Percentiles rank a stretch among this genome's conserved stretches.
Conservation (phyloP, 306 rosid species). For the Begonia loranthoides region DNA sequence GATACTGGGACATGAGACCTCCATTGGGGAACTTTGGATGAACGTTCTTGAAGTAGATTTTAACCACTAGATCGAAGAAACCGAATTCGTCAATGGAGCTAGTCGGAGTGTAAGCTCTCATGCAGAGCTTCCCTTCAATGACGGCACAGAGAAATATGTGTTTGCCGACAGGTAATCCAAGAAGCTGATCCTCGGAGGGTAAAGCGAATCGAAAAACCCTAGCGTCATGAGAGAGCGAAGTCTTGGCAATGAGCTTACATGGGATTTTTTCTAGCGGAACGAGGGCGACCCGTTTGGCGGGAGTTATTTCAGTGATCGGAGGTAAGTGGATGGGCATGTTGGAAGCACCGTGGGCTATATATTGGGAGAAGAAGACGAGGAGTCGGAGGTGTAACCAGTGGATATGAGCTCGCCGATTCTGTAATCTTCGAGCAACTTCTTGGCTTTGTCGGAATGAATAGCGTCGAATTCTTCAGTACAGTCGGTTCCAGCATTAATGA, state of each 20-base stretch:
- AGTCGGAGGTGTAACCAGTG: slow-evolving; percentile 31
- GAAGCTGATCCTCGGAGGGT: slow-evolving; percentile 38
- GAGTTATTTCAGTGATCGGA: slow-evolving; percentile 28
- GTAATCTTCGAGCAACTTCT: slow-evolving; percentile 50
- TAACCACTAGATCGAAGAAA: slow-evolving; percentile 54
- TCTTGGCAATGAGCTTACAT: slow-evolving; percentile 45
- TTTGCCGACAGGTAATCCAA: slow-evolving; percentile 73
- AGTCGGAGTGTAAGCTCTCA: slow-evolving; percentile 83
- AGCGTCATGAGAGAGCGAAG: slow-evolving; percentile 46
- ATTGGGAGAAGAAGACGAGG: slow-evolving; percentile 43
- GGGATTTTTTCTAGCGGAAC: slow-evolving; percentile 43
- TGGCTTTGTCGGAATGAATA: slow-evolving; percentile 81
- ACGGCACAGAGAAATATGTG: slow-evolving; percentile 57
- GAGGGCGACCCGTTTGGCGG: slow-evolving; percentile 25
- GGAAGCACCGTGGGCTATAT: slow-evolving; percentile 34
- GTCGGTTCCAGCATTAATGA: slow-evolving; percentile 79
- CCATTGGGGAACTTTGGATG: slow-evolving; percentile 70
- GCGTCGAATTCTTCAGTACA: slow-evolving; percentile 87
- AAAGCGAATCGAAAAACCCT: slow-evolving; percentile 49
- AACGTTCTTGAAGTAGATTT: slow-evolving; percentile 50
- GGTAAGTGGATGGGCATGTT: slow-evolving; percentile 18
- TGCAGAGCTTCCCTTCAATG: slow-evolving; percentile 51
- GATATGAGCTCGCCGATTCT: slow-evolving; percentile 49
- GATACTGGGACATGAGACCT: slow-evolving; percentile 56
- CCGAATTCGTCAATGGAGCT: slow-evolving; percentile 47